These are phyloP conservation scores for Sugiyamaella mastotermitis DNA, from an alignment of 805 yeast species.

Conservation along the genomic window DNA sequence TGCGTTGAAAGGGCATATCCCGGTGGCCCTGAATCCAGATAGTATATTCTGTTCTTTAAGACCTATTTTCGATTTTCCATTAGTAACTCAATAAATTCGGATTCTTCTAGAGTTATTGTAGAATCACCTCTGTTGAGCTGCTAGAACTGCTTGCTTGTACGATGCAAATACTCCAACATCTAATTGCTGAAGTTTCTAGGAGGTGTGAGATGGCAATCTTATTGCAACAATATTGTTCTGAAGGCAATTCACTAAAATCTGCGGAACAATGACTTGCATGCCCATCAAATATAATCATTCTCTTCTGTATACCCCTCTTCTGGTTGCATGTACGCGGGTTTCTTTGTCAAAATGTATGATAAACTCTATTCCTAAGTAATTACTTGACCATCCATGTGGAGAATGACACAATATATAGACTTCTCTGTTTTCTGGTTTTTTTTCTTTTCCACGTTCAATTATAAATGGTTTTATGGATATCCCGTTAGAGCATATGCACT, in stretches of 20 bases:
- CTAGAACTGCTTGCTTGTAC: neutral
- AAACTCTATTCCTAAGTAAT: neutral
- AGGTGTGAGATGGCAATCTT: neutral
- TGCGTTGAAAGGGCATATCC: neutral
- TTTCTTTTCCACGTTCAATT: too few relatives aligned
- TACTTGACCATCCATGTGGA: neutral
- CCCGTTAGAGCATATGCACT: neutral
- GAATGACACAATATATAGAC: neutral
- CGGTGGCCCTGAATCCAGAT: neutral
- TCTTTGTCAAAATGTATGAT: neutral
- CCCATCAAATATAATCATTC: neutral
- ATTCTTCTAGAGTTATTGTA: neutral
- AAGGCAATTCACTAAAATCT: neutral
- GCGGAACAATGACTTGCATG: neutral
- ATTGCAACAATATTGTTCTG: neutral
- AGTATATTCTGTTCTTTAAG: neutral
- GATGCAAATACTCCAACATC: neutral
- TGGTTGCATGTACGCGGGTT: neutral
- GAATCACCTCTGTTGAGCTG: neutral
- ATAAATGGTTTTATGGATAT: neutral
- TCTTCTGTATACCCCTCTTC: neutral
- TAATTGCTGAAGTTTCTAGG: neutral
- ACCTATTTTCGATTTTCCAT: neutral
- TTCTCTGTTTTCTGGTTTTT: too few relatives aligned
- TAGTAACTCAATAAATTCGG: neutral